Evolutionary conservation across 331 rosid genomes (phyloP).

Genomic region (Quercus phellos): DNA sequence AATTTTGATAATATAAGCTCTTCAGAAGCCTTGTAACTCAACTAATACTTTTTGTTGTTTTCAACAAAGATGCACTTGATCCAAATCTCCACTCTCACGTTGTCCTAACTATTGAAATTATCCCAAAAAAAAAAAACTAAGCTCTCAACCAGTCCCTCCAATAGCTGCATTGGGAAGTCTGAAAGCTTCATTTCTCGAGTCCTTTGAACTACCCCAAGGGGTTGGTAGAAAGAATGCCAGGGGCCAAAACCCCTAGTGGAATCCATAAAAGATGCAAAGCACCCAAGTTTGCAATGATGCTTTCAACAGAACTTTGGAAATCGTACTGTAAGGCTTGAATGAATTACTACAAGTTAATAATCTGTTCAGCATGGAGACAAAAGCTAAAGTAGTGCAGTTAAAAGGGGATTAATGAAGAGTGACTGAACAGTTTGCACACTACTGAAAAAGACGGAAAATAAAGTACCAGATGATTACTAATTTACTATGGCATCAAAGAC

Average conservation of each 20-base stretch:
- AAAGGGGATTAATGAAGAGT: background rate
- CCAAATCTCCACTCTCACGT: no score
- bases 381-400: background rate
- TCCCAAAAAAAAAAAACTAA: no score
- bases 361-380: background rate
- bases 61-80: no score
- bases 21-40: accelerated
- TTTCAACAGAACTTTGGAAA: no score
- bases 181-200: no score
- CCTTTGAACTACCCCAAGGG: no score
- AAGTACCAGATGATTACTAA: background rate
- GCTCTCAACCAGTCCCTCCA: no score
- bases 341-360: background rate
- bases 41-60: no score
- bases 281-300: background rate
- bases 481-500: background rate
- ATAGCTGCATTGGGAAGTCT: no score
- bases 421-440: background rate
- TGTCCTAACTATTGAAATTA: no score
- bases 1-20: no score
- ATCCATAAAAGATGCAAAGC: background rate
- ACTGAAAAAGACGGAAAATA: background rate
- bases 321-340: background rate
- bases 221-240: no score
- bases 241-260: background rate